phyloP scores from a whole-genome alignment of 805 yeast genomes.

The Wickerhamomyces rabaulensis region DNA sequence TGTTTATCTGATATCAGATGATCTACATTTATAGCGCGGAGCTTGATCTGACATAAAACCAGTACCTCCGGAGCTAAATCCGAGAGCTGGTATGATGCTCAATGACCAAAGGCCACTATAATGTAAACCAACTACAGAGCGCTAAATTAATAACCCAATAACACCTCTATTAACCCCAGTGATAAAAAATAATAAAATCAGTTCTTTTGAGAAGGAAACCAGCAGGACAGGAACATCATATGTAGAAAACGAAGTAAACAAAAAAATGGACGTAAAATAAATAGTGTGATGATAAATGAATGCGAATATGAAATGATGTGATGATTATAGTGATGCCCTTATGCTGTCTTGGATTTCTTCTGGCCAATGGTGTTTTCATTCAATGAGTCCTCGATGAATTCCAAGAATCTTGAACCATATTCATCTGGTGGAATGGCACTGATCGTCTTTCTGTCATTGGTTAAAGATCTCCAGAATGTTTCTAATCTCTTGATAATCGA shows the following conservation, averaged over 20 bases:
- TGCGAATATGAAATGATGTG: not conserved
- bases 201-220: no score
- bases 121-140: no score
- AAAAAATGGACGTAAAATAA: not conserved
- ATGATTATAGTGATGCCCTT: not conserved
- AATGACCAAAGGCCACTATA: no score
- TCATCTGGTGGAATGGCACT: slow-evolving; percentile 90
- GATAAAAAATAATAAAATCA: no score
- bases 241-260: not conserved
- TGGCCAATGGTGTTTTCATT: slow-evolving; percentile 20
- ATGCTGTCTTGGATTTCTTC: slow-evolving; percentile 4
- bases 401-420: slow-evolving; percentile 81
- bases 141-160: no score
- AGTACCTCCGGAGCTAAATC: no score
- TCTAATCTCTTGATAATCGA: slow-evolving; percentile 71
- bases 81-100: no score
- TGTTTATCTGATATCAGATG: no score
- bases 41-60: no score
- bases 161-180: no score
- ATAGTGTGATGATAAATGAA: not conserved
- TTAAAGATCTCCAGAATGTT: slow-evolving; percentile 76
- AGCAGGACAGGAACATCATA: no score
- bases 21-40: no score
- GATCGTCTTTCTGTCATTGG: slow-evolving; percentile 61
- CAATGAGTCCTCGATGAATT: slow-evolving; percentile 50